Evolutionary conservation across 2,329 filamentous ascomycete species (phyloP), one percentile per base, ranked within the genome.

Genomic region (Sporothrix inflata): DNA sequence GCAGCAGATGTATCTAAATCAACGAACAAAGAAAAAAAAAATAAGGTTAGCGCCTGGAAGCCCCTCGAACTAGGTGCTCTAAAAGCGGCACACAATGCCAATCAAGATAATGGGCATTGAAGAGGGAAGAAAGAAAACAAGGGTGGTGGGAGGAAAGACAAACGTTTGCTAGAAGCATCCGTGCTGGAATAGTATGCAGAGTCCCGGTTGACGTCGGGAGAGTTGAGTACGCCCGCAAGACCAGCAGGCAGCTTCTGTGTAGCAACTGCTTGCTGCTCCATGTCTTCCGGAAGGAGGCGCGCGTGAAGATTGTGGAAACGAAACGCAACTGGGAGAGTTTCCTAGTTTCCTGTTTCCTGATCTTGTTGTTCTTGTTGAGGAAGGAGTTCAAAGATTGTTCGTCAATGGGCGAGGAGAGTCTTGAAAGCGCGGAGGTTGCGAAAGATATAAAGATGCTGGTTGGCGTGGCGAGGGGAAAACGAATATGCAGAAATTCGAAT

Each of bases 141-240:
- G 63, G 69, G 74, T 74, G 73, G 73, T 71, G 70, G 60, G 60
- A 71, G 71, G 60, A 57, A 70, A 53, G 53, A 82, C 84, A 77
- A 76, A 87, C 85, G 85, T 78, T 87, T 87, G 78, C 84, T 86
- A 11, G 83, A 84, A 55, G 82, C 81, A 78, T 85, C 83, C 21
- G 81, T 83, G 74, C 81, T 83, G 11, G 85, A 87, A 73, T 82
- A 86, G 76, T 87, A 87, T 9, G 85, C 85, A 65, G 85, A 87
- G 75, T 87, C 85, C 71, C 85, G 81, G 74, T 86, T 82, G 34
- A 85, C 83, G 63, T 87, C 85, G 6, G 84, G 82, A 34, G 82
- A 79, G 76, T 87, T 87, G 47, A 87, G 79, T 6, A 87, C 84
- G n/a, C 83, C 84, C 16, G 85, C 84, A 74, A 87, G 78, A 60